Evolutionary conservation across 208 protist genomes (phyloP), one percentile per base, ranked within the genome.

Genomic region (Wallacemonas sp.): DNA sequence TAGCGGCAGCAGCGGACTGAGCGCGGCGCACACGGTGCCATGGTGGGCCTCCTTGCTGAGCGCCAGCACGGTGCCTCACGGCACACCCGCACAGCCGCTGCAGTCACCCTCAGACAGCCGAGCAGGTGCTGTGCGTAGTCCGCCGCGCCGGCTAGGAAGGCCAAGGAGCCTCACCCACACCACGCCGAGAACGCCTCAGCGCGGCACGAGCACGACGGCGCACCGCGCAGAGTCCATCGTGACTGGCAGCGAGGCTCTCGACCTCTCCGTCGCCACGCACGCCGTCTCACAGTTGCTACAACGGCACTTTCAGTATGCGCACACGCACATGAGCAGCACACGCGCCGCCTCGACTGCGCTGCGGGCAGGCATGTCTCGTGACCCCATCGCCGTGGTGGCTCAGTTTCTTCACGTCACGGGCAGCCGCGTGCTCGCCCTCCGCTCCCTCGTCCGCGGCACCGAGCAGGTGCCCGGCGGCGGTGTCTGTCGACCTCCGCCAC

Each of bases 341-440:
- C 51, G 51, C 8, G 41, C 28, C 4, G 4, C 51, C 14, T 34
- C 51, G 28, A 58, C 51, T 4, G 28, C 51, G 31, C 51, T 58
- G 12, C 51, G 51, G 21, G 51, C 51, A 0, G 51, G 51, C 0
- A 34, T 77, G 0, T 55, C 67, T 1, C 75, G 80, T 14, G 84
- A 90, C 62, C 64, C 80, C 1, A 53, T 86, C 2, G 80, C 72
- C 27, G 68, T 72, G 2, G 77, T 83, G 33, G 58, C 75, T 36
- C 74, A 84, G 24, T 69, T 62, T 15, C 45, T 87, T 22, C 58
- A 70, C 15, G 74, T 77, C 12, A 76, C 76, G 2, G 84, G 80
- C 2, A 67, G 78, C 15, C 74, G 80, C n/a, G 51, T 87, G 26
- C 62, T 87, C 22, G 64, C 71, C 14, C 68, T 73, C 33, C 63